Evolutionary conservation across 768 basidiomycete genomes (phyloP), one percentile per base, ranked within the genome.

Genomic region (Rhizopogon vinicolor): DNA sequence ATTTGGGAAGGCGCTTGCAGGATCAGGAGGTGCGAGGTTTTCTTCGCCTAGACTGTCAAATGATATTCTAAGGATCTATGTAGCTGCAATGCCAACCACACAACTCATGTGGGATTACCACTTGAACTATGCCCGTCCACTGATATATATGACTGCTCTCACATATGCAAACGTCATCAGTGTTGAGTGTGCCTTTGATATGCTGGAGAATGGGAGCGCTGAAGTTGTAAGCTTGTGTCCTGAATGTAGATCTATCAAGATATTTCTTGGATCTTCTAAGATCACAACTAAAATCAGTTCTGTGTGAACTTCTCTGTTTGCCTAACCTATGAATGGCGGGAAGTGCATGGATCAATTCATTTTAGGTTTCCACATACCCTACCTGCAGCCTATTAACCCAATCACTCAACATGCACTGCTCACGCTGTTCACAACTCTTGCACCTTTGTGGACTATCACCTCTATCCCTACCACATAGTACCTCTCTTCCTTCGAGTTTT

Each of bases 141-240:
- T 98, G 49, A 91, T 98, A 50, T 98, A 93, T 72, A 97, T 93
- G 3, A 98, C 96, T 0, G 82, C 91, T 0, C 78, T 92, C 56
- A 85, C 86, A 57, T 83, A 84, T 60, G 80, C 86, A 12, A 93
- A 85, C 63, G 78, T 95, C 41, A 73, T 93, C 44, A 85, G 90
- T 1, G 80, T 86, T 10, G 81, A 85, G 44, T 87, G 85, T 58
- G 86, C 90, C 0, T 88, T 94, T 66, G 91, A 94, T 64, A 68
- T 93, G 68, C 76, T 97, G 3, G 76, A 81, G 56, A 77, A 87
- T 31, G 86, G 86, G 3, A 82, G 81, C 14, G 81, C 89, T 0
- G 74, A 84, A 61, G 63, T 75, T 60, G 89, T 74, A 50, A 7
- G 28, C 52, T 65, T 16, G 22, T 45, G 13, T 59, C 29, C 48